Percentiles rank a stretch among this genome's conserved stretches.
Conservation (phyloP, 495 filamentous ascomycete species). For the Hypoxylon cercidicola region DNA sequence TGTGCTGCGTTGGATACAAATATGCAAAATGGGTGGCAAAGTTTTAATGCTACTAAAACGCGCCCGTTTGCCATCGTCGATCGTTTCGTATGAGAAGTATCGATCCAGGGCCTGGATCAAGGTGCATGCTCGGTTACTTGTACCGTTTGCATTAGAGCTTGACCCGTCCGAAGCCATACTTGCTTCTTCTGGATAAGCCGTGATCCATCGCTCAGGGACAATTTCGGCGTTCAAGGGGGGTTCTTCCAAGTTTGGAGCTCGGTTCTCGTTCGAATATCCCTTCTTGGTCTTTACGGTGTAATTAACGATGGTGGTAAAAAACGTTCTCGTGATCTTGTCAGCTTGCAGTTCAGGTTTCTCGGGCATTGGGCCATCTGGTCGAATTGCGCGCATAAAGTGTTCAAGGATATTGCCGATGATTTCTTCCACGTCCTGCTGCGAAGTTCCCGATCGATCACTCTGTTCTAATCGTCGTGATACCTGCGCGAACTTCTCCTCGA, state of each 20-base stretch:
- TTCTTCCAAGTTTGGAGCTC: constrained; percentile 31
- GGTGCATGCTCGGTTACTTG: constrained; percentile 57
- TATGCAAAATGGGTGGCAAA: constrained; percentile 85
- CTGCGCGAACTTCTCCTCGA: constrained; percentile 55
- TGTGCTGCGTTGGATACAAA: constrained; percentile 84
- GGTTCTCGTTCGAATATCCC: neutral
- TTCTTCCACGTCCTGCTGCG: constrained; percentile 91
- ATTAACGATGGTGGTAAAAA: constrained; percentile 60
- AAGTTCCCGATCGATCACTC: constrained; percentile 56
- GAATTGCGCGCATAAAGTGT: constrained; percentile 88
- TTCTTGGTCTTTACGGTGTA: constrained; percentile 50
- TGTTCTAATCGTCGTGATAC: constrained; percentile 52
- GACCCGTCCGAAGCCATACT: constrained; percentile 6
- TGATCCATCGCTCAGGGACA: constrained; percentile 51
- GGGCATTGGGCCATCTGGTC: constrained; percentile 64
- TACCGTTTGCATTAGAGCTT: constrained; percentile 19
- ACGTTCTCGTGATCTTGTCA: constrained; percentile 77
- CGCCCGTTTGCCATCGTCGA: constrained; percentile 69
- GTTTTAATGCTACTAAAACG: constrained; percentile 80
- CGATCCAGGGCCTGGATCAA: constrained; percentile 87
- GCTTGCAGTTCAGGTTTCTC: constrained; percentile 69
- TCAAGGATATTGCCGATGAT: constrained; percentile 92
- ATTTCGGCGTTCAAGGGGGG: constrained; percentile 46
- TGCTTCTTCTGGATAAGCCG: constrained; percentile 51
- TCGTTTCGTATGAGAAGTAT: constrained; percentile 80